Base-by-base conservation (phyloP, 2,329 filamentous ascomycete species). In the Purpureocillium lavendulum region DNA sequence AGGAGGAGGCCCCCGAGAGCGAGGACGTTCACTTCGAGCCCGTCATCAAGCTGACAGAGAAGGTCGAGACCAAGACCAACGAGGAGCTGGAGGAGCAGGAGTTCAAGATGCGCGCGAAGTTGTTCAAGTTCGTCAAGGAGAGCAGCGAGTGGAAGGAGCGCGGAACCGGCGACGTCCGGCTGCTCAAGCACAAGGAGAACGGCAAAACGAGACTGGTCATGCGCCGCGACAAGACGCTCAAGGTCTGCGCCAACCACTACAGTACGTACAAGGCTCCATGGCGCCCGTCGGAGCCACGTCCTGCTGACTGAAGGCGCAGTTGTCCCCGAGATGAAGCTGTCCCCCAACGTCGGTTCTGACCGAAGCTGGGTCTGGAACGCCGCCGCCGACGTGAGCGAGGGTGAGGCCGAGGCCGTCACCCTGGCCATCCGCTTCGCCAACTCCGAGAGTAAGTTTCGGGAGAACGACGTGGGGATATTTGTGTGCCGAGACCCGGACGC, bases 231-330 rank as follows among this genome's bases (percentile, higher is more conserved):
- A 97, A 97, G 87, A 98, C 92, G 45, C 81, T 97, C 71, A 98
- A 98, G 79, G 92, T 98, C 69, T 98, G 92, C 82, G 92, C 92
- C 62, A 98, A 98, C 76, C 92, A 98, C 77, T 98, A 98, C 70
- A 83, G 89, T 95, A 82, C 58, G 9, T 8, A 31, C 9, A 13
- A n/a, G 18, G 9, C 9, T 12, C 26, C 26, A 31, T 32, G 4
- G 16, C 12, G 7, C 6, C 21, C 21, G 21, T 10, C 21, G 21
- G 21, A 26, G 10, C 21, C 21, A n/a, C 21, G 28, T n/a, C 33
- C 26, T 14, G 34, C 21, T 38, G 30, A 38, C 14, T 2, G 8
- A 30, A 31, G 18, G 39, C 17, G 9, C 37, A 94, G 89, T 98
- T 59, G 87, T 94, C 45, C 90, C 90, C 47, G 90, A 96, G 68